Evolutionary conservation across 2,329 filamentous ascomycete species (phyloP).

Genomic region (Pleurostoma richardsiae): DNA sequence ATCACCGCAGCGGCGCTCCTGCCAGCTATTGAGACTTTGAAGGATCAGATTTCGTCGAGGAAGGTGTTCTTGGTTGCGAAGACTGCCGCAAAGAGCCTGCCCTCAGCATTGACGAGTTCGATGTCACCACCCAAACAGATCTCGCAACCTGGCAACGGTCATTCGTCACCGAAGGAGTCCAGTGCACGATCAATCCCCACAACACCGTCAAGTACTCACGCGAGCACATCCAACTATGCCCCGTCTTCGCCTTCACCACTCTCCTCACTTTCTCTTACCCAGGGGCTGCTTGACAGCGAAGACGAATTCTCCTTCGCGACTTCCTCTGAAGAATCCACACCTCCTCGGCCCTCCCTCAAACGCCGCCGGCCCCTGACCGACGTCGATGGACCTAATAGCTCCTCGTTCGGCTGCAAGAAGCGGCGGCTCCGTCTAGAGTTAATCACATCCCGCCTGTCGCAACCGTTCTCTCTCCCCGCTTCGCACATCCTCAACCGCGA

Average conservation of each 20-base stretch:
- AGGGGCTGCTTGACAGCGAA: background rate
- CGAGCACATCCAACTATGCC: background rate
- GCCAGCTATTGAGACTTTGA: too few relatives aligned
- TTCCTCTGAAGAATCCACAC: background rate
- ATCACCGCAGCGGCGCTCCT: too few relatives aligned
- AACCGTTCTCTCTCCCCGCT: conserved; percentile 63
- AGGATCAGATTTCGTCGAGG: too few relatives aligned
- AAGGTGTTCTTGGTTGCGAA: too few relatives aligned
- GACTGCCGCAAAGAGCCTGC: too few relatives aligned
- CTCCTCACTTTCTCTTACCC: background rate
- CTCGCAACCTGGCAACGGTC: too few relatives aligned
- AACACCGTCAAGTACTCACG: too few relatives aligned
- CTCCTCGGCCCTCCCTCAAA: conserved; percentile 30
- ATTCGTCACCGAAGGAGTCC: too few relatives aligned
- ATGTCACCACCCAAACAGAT: too few relatives aligned
- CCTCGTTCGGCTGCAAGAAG: conserved; percentile 56
- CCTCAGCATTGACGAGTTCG: too few relatives aligned
- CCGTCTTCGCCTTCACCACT: background rate
- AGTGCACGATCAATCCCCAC: too few relatives aligned
- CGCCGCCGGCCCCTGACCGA: conserved; percentile 49
- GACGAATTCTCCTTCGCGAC: background rate
- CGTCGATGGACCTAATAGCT: conserved; percentile 52
- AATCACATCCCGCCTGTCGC: conserved; percentile 66
- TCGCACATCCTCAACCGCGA: conserved; percentile 65
- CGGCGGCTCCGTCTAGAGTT: conserved; percentile 57